These are phyloP conservation scores for Acacia acuminata DNA, from an alignment of 306 rosid genomes.

Conservation along the genomic window DNA sequence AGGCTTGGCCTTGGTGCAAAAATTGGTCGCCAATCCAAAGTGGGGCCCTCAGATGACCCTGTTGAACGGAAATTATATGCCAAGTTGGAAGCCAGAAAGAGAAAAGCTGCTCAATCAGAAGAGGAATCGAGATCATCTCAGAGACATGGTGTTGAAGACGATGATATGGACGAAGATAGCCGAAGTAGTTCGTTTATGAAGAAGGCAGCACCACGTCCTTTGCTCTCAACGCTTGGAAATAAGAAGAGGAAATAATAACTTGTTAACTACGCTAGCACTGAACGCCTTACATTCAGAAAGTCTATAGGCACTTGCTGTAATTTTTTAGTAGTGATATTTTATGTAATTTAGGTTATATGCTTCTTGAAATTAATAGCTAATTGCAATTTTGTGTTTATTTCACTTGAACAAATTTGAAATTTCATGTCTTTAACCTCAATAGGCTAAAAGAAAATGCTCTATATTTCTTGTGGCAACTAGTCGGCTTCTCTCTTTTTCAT, in stretches of 20 bases:
- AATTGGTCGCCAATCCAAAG: conserved; percentile 55
- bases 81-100: conserved; percentile 56
- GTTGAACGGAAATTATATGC: conserved; percentile 64
- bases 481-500: no score
- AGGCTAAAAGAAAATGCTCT: not conserved
- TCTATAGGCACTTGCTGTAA: not conserved
- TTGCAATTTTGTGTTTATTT: not conserved
- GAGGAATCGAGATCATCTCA: conserved; percentile 36
- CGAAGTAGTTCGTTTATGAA: conserved; percentile 65
- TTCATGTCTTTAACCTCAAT: not conserved
- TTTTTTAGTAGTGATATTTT: not conserved
- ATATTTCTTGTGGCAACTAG: not conserved
- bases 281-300: not conserved
- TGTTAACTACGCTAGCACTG: conserved; percentile 20
- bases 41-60: conserved; percentile 64
- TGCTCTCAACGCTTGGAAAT: conserved; percentile 36
- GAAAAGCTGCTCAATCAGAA: conserved; percentile 56
- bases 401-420: not conserved
- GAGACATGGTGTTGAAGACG: conserved; percentile 36
- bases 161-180: conserved; percentile 52
- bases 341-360: not conserved
- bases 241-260: conserved; percentile 51
- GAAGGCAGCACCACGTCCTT: conserved; percentile 43
- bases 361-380: not conserved
- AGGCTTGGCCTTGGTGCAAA: conserved; percentile 95